These are phyloP conservation scores for Chrysopogon serrulatus DNA, from an alignment of 176 grass and related monocot species.

Conservation along the genomic window DNA sequence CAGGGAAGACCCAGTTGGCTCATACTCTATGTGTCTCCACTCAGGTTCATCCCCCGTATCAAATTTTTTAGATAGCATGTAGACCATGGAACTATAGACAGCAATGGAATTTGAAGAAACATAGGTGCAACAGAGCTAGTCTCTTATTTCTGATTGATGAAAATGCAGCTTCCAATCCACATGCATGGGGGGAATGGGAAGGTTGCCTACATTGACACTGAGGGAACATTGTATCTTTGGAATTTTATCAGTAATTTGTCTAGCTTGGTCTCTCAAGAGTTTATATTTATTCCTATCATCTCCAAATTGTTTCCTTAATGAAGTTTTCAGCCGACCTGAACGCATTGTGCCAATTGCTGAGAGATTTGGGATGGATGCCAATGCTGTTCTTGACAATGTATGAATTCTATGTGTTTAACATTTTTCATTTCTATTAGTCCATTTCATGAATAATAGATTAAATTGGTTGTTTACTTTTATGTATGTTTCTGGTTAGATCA, in stretches of 20 bases:
- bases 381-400: conserved; percentile 84
- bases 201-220: conserved; percentile 68
- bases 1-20: conserved; percentile 90
- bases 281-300: conserved; percentile 1
- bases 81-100: neutral
- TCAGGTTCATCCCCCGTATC: conserved; percentile 37
- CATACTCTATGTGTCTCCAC: conserved; percentile 92
- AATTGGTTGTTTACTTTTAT: neutral
- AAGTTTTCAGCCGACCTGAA: conserved; percentile 65
- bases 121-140: neutral
- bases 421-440: conserved; percentile 20
- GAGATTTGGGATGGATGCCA: conserved; percentile 91
- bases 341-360: conserved; percentile 92
- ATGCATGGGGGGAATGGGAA: conserved; percentile 95
- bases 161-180: conserved; percentile 67
- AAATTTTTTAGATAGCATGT: neutral
- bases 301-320: conserved; percentile 48
- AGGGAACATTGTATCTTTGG: conserved; percentile 79
- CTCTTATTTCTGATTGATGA: neutral
- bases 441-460: neutral
- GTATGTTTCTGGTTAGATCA: conserved; percentile 52
- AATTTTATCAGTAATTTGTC: neutral
- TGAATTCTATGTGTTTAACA: neutral
- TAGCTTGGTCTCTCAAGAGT: neutral
- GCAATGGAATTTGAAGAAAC: neutral